Evolutionary conservation across 176 grass and related monocot species (phyloP).

Genomic region (maize (Zea mays)): Zm-B73-REFERENCE-NAM-5.0 NC_050100.1:67091501-67092000

Average conservation of each 20-base stretch:
- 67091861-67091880: constrained; percentile 40
- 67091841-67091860: too few species aligned
- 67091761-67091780: background rate
- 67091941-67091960: constrained; percentile 76
- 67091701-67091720: constrained; percentile 55
- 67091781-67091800: too few species aligned
- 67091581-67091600: constrained; percentile 41
- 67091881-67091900: background rate
- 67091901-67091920: constrained; percentile 1
- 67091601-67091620: constrained; percentile 76
- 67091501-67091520: background rate
- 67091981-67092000: too few species aligned
- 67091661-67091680: constrained; percentile 81
- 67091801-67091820: too few species aligned
- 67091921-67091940: constrained; percentile 35
- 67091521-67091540: background rate
- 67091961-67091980: background rate
- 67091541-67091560: too few species aligned
- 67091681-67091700: constrained; percentile 64
- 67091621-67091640: constrained; percentile 76
- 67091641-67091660: constrained; percentile 73
- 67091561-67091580: constrained; percentile 38
- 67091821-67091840: too few species aligned
- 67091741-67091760: constrained; percentile 54
- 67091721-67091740: constrained; percentile 36